phyloP scores from a whole-genome alignment of 2,329 filamentous ascomycete species.

The Alternaria arborescens region DNA sequence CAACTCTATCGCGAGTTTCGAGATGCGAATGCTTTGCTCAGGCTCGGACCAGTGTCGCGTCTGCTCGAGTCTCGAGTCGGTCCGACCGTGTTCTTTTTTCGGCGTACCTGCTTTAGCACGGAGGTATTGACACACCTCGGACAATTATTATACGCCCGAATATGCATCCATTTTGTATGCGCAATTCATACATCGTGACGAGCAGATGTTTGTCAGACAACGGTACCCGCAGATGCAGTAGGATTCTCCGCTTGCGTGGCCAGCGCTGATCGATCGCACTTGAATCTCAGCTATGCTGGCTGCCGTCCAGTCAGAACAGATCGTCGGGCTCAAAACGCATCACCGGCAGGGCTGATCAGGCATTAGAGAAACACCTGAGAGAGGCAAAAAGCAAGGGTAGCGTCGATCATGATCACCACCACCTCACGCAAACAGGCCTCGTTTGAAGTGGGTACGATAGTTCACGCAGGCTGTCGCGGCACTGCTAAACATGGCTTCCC shows the following conservation, averaged over 20 bases:
- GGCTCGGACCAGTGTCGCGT: slow-evolving; percentile 24
- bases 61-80: slow-evolving; percentile 24
- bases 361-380: slow-evolving; percentile 43
- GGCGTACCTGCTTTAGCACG: background rate
- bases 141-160: background rate
- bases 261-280: slow-evolving; percentile 32
- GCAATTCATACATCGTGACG: background rate
- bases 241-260: slow-evolving; percentile 21
- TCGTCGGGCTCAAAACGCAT: slow-evolving; percentile 23
- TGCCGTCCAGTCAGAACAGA: slow-evolving; percentile 33
- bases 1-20: slow-evolving; percentile 20
- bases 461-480: slow-evolving; percentile 4
- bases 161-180: background rate
- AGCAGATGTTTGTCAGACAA: background rate
- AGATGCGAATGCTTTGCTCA: slow-evolving; percentile 19
- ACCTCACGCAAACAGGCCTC: slow-evolving; percentile 24
- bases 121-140: background rate
- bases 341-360: slow-evolving; percentile 48
- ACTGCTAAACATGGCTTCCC: background rate
- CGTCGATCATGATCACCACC: slow-evolving; percentile 40
- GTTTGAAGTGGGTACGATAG: slow-evolving; percentile 27
- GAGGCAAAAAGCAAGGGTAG: slow-evolving; percentile 38
- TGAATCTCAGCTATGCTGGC: slow-evolving; percentile 19
- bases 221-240: slow-evolving; percentile 16
- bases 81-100: slow-evolving; percentile 17